phyloP scores from a whole-genome alignment of 441 rosid species.

The Bocquillonia castaneifolia region DNA sequence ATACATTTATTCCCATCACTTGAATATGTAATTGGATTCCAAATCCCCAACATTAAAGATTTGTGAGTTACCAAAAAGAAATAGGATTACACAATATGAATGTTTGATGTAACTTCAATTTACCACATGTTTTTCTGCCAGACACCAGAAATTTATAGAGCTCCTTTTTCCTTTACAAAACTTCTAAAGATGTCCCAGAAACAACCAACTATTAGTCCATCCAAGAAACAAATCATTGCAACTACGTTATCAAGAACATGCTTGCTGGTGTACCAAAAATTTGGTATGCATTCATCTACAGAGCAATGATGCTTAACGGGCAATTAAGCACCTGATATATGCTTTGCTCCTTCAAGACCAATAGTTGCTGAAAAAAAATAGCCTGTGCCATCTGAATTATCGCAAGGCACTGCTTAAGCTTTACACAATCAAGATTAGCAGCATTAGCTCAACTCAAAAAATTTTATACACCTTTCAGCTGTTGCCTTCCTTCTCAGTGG shows the following conservation, averaged over 20 bases:
- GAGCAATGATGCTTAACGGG: background rate
- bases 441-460: conserved; percentile 13
- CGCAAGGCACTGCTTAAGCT: background rate
- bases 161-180: no score
- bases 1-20: no score
- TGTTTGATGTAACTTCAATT: no score
- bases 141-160: no score
- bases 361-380: background rate
- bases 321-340: background rate
- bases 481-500: conserved; percentile 9
- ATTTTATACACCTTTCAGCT: conserved; percentile 11
- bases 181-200: background rate
- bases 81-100: no score
- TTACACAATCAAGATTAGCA: conserved; percentile 13
- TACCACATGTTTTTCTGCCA: no score
- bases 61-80: no score
- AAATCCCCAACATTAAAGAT: no score
- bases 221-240: background rate
- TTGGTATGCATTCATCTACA: background rate
- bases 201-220: background rate
- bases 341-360: no score
- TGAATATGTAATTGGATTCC: no score
- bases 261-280: background rate
- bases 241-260: background rate
- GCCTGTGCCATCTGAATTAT: background rate